Evolutionary conservation across 2,329 filamentous ascomycete species (phyloP), one percentile per base, ranked within the genome.

Genomic region (Cladophialophora carrionii): DNA sequence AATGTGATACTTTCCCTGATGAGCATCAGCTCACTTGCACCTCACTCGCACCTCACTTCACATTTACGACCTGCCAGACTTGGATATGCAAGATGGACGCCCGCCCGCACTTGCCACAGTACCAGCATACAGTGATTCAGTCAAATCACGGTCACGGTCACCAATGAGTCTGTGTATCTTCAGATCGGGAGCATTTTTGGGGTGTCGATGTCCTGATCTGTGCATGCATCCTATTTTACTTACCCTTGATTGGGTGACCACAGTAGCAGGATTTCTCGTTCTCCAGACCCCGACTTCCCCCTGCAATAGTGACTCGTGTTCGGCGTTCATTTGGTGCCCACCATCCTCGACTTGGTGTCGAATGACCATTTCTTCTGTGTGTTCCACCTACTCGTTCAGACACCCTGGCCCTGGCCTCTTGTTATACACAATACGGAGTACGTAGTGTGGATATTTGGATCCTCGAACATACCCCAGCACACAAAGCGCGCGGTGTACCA

Each of bases 261-360:
- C 41, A 14, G n/a, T 20, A 37, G 37, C 31, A 41, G n/a, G 8
- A 20, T 41, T 52, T 60, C 26, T 20, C 26, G 24, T 46, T 43
- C 49, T 41, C 20, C 34, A 29, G 20, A 31, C 2, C 22, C 49
- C 46, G 57, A 37, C 32, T 32, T 41, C 34, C 46, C 46, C 32
- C 57, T 53, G 46, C 52, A 60, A 53, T 60, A 60, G 53, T 60
- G 57, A 41, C 57, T 53, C 59, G 59, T 61, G 59, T 61, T 55
- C 59, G 59, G 59, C 51, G 59, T 54, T 24, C 58, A 61, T 48
- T 24, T 53, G 32, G 43, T 26, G 58, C 34, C 52, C 52, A 29
- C 59, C 59, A 61, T 34, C 48, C 57, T 61, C 41, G 52, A 43
- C 31, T 61, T 61, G 57, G 48, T 53, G 31, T 31, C 52, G 26